Percentiles rank a stretch among this genome's conserved stretches.
Evolutionary conservation across 1,284 basidiomycete species (phyloP).

Genomic region (Xerocomus tenax): DNA sequence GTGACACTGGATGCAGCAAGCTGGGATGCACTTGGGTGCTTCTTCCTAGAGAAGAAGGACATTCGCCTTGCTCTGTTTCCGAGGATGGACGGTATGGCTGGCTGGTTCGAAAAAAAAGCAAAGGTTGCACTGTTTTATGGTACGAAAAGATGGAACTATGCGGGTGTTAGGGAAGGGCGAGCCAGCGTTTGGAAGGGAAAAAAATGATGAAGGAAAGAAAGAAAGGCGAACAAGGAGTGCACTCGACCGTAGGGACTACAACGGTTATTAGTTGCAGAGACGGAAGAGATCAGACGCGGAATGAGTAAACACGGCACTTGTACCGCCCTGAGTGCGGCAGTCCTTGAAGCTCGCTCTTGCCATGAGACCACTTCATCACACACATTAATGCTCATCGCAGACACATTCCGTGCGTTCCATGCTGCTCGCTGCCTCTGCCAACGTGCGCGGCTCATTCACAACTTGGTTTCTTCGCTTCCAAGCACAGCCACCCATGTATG

Average conservation of each 20-base stretch:
- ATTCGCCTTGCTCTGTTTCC: conserved; percentile 59
- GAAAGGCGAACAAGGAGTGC: conserved; percentile 1
- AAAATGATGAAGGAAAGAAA: conserved; percentile 7
- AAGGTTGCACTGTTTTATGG: conserved; percentile 11
- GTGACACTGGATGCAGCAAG: conserved; percentile 41
- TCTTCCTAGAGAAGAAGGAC: conserved; percentile 85
- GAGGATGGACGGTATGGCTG: conserved; percentile 53
- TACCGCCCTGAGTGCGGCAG: not conserved
- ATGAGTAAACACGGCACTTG: conserved; percentile 9
- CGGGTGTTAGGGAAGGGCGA: conserved; percentile 14
- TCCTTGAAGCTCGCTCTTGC: not conserved
- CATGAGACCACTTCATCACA: conserved; percentile 3
- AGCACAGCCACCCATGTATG: not conserved
- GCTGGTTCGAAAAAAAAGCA: conserved; percentile 19
- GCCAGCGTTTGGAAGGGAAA: conserved; percentile 22
- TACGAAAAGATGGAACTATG: conserved; percentile 7
- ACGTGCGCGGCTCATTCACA: conserved; percentile 1
- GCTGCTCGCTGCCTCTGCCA: conserved; percentile 9
- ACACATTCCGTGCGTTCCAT: conserved; percentile 5
- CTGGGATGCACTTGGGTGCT: conserved; percentile 42
- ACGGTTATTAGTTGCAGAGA: conserved; percentile 9
- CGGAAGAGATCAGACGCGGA: conserved; percentile 16
- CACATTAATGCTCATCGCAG: conserved; percentile 1
- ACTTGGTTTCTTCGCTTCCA: not conserved
- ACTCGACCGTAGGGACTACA: conserved; percentile 7